These are phyloP conservation scores for Zarea fungicola DNA, from an alignment of 2,329 filamentous ascomycete genomes.

Conservation along the genomic window DNA sequence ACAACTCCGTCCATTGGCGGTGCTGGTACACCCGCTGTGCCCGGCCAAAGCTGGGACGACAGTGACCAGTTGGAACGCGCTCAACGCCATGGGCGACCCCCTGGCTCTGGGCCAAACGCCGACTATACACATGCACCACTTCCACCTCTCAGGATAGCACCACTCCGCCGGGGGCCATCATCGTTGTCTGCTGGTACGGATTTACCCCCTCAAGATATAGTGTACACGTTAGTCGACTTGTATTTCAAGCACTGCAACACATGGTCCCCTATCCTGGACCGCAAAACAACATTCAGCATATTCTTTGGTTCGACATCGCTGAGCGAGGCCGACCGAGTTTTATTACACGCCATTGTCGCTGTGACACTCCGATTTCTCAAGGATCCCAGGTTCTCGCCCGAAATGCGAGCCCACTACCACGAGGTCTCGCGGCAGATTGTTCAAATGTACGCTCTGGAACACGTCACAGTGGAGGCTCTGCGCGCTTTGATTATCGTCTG, in stretches of 20 bases:
- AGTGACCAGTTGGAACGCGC: background rate
- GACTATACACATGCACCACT: constrained; percentile 2
- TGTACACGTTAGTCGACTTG: constrained; percentile 55
- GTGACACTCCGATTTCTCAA: constrained; percentile 38
- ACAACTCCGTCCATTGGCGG: constrained; percentile 7
- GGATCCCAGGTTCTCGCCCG: constrained; percentile 31
- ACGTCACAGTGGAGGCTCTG: constrained; percentile 34
- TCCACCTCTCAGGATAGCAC: constrained; percentile 3
- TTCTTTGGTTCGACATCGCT: constrained; percentile 38
- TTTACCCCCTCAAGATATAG: constrained; percentile 54
- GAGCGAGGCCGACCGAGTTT: constrained; percentile 33
- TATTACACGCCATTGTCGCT: constrained; percentile 40
- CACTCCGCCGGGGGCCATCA: constrained; percentile 21
- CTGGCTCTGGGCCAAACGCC: background rate
- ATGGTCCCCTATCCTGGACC: constrained; percentile 46
- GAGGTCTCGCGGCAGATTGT: constrained; percentile 34
- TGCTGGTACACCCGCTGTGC: constrained; percentile 9
- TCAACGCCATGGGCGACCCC: constrained; percentile 3
- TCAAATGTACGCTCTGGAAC: constrained; percentile 37
- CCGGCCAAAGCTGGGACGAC: constrained; percentile 9
- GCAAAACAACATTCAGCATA: constrained; percentile 35
- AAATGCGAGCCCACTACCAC: constrained; percentile 35
- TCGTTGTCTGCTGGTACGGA: constrained; percentile 37
- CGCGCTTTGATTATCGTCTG: constrained; percentile 37
- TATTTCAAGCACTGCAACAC: constrained; percentile 62